Percentiles rank a stretch among this genome's conserved stretches.
Conservation (phyloP, 495 filamentous ascomycete genomes). For the Penicillium paxilli region DNA sequence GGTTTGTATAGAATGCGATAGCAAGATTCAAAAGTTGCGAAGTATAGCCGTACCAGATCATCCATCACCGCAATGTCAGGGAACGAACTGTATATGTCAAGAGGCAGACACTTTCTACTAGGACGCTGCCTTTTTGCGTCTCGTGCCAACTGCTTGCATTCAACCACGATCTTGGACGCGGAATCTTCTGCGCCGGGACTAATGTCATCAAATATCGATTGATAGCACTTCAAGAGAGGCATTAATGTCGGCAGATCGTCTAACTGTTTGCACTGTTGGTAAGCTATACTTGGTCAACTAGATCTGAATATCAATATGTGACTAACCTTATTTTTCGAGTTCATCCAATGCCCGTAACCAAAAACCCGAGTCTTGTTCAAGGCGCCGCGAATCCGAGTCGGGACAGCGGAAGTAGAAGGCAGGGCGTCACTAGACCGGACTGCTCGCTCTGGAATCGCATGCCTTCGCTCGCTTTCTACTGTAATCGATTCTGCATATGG, state of each 20-base stretch:
- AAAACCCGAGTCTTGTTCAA: constrained; percentile 31
- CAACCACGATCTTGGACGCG: constrained; percentile 2
- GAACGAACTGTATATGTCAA: constrained; percentile 16
- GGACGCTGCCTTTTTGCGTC: constrained; percentile 24
- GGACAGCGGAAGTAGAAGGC: neutral
- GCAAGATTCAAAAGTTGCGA: constrained; percentile 42
- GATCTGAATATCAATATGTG: constrained; percentile 16
- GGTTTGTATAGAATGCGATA: constrained; percentile 48
- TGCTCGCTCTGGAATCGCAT: neutral
- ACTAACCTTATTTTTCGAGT: constrained; percentile 20
- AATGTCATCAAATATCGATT: constrained; percentile 13
- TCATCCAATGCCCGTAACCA: constrained; percentile 35
- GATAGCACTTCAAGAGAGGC: constrained; percentile 19
- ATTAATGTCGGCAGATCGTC: constrained; percentile 19
- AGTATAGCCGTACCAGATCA: constrained; percentile 43
- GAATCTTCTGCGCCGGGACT: neutral
- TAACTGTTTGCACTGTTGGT: constrained; percentile 26
- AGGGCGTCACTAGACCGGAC: neutral
- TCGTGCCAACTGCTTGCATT: constrained; percentile 29
- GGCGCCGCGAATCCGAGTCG: constrained; percentile 17
- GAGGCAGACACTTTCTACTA: constrained; percentile 20
- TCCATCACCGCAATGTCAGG: constrained; percentile 37
- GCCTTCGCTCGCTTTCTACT: neutral
- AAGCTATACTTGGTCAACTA: no score
- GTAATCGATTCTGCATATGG: neutral